Evolutionary conservation across 2,329 filamentous ascomycete genomes (phyloP).

Genomic region (Penicillium crustosum): DNA sequence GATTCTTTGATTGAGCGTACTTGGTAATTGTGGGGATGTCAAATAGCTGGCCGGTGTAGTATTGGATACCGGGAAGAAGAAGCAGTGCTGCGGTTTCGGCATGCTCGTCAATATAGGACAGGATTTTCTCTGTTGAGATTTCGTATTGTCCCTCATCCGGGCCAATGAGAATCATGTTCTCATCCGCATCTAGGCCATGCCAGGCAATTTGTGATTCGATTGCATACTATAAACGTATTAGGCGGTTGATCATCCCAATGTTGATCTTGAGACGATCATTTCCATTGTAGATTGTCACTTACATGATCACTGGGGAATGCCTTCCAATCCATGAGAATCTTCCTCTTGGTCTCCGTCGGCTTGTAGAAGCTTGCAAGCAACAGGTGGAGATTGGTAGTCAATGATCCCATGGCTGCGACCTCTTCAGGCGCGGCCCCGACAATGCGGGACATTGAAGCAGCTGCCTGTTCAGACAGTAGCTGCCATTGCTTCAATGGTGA

Average conservation of each 20-base stretch:
- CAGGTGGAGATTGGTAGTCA: conserved; percentile 77
- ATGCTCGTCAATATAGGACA: conserved; percentile 71
- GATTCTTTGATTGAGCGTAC: conserved; percentile 67
- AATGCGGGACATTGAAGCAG: conserved; percentile 66
- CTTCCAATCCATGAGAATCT: conserved; percentile 81
- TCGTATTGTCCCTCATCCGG: conserved; percentile 58
- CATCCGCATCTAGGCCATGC: conserved; percentile 64
- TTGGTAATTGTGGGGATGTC: conserved; percentile 76
- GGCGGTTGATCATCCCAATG: neutral
- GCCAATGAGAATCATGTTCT: conserved; percentile 71
- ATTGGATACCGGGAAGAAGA: conserved; percentile 82
- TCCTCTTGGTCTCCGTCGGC: conserved; percentile 63
- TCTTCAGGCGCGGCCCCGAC: conserved; percentile 71
- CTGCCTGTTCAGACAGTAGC: conserved; percentile 72
- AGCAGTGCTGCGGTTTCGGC: conserved; percentile 70
- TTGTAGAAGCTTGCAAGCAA: conserved; percentile 79
- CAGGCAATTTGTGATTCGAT: conserved; percentile 75
- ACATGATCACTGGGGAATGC: conserved; percentile 84
- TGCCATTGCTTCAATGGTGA: conserved; percentile 72
- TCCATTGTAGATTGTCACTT: conserved; percentile 30
- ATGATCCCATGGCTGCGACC: conserved; percentile 81
- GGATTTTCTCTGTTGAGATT: conserved; percentile 68
- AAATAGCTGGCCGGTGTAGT: conserved; percentile 84
- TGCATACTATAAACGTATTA: conserved; percentile 60
- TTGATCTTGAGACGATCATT: neutral